Evolutionary conservation across 305 asterid genomes (phyloP).

Genomic region (Plantago rigida): DNA sequence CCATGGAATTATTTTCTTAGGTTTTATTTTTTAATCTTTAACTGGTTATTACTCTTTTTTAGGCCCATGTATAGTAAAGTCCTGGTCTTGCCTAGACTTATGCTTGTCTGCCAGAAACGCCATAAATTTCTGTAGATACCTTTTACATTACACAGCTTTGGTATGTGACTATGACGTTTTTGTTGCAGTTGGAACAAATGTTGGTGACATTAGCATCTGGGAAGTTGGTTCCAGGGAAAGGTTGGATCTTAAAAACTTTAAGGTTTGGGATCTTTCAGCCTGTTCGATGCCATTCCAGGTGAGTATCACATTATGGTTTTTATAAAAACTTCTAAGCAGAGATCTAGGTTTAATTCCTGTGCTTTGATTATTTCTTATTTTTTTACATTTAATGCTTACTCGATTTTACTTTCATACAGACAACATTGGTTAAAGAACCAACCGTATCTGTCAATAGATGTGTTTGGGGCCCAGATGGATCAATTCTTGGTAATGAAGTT

Average conservation of each 20-base stretch:
- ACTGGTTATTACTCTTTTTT: no score
- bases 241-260: conserved; percentile 61
- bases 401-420: conserved; percentile 37
- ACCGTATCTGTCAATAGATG: conserved; percentile 78
- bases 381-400: conserved; percentile 11
- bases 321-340: background rate
- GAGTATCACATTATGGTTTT: conserved; percentile 22
- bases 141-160: background rate
- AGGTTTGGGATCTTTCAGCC: conserved; percentile 76
- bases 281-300: conserved; percentile 83
- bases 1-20: background rate
- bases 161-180: background rate
- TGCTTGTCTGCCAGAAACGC: conserved; percentile 3
- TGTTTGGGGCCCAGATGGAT: conserved; percentile 94
- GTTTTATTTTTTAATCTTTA: background rate
- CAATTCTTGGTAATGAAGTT: conserved; percentile 62
- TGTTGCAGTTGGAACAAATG: conserved; percentile 85
- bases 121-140: background rate
- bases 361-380: conserved; percentile 1
- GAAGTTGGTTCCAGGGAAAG: conserved; percentile 84
- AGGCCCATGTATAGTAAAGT: background rate
- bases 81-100: background rate
- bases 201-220: conserved; percentile 96
- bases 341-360: background rate
- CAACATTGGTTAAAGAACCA: conserved; percentile 80